These are phyloP conservation scores for Conticribra weissflogii DNA, from an alignment of 108 stramenopile genomes.

Conservation along the genomic window DNA sequence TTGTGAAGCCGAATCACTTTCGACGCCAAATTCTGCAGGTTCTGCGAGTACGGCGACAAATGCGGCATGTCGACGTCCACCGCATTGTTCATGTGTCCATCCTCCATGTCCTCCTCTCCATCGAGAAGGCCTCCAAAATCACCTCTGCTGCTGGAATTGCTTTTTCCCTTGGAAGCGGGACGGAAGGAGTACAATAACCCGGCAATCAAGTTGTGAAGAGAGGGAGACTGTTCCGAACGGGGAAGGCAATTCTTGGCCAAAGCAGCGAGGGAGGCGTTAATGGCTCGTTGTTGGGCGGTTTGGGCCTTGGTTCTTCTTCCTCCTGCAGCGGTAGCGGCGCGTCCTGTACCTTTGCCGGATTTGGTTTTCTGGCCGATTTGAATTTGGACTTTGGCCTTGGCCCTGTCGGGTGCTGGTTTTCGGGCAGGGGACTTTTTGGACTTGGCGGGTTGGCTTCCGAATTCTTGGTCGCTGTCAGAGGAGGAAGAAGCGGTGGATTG, in stretches of 20 bases:
- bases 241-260: constrained; percentile 50
- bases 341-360: background rate
- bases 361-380: background rate
- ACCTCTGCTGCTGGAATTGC: too few relatives aligned
- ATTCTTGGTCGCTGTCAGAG: too few relatives aligned
- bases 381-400: background rate
- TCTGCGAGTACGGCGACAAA: constrained; percentile 24
- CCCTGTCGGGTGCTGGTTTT: constrained; percentile 2
- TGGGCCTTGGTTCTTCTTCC: background rate
- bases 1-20: constrained; percentile 45
- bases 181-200: constrained; percentile 51
- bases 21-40: constrained; percentile 34
- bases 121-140: background rate
- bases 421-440: too few relatives aligned
- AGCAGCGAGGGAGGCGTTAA: constrained; percentile 26
- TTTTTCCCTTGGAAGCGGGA: too few relatives aligned
- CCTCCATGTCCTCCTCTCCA: background rate
- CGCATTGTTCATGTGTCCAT: too few relatives aligned
- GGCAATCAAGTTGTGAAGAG: constrained; percentile 46
- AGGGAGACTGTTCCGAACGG: constrained; percentile 41
- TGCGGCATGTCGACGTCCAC: background rate
- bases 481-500: too few relatives aligned
- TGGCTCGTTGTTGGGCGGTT: constrained; percentile 5
- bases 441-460: too few relatives aligned
- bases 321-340: constrained; percentile 18